Evolutionary conservation across 1,284 basidiomycete species (phyloP), one percentile per base, ranked within the genome.

Genomic region (Malassezia sp.): DNA sequence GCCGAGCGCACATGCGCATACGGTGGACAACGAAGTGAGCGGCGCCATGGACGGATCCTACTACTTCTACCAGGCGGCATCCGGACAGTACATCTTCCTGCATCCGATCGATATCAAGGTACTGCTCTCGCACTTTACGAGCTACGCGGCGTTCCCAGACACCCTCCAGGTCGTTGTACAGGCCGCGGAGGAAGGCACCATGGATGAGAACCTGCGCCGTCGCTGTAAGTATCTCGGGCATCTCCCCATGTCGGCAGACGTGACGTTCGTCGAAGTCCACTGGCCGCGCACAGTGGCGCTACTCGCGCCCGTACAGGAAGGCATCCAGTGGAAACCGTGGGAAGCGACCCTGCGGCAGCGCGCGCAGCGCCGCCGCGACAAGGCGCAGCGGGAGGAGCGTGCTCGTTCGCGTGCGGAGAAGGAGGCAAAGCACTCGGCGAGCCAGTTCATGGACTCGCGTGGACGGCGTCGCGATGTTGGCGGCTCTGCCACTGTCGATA

Each of bases 41-140:
- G 35, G 20, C 18, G 22, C 18, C 35, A 27, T 26, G 26, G 57
- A 65, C 0, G n/a, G n/a, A n/a, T 60, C 63, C 9, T 96, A 93
- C 72, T 87, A 84, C 63, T 99, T 86, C 72, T 99, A 95, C 71
- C 93, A 97, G 72, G 85, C 88, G 10, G 81, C 86, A 0, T 85
- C 85, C 2, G 93, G 91, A 14, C 77, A 86, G 52, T 84, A 86
- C 15, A 78, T 96, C 60, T 99, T 85, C 74, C 78, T 99, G 12
- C 88, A 93, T 65, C 90, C 91, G 2, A 78, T 97, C 30, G 91
- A 99, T 70, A 93, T 91, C 72, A 84, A 83, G 72, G 88, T 95
- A 47, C 77, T 99, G 12, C 75, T 89, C 14, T 78, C 85, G 10
- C 82, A 90, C 68, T 95, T 82, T 72, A 76, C 80, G 58, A 78